These are phyloP conservation scores for Apiospora rasikravindrae DNA, from an alignment of 2,329 filamentous ascomycete genomes.

Conservation along the genomic window DNA sequence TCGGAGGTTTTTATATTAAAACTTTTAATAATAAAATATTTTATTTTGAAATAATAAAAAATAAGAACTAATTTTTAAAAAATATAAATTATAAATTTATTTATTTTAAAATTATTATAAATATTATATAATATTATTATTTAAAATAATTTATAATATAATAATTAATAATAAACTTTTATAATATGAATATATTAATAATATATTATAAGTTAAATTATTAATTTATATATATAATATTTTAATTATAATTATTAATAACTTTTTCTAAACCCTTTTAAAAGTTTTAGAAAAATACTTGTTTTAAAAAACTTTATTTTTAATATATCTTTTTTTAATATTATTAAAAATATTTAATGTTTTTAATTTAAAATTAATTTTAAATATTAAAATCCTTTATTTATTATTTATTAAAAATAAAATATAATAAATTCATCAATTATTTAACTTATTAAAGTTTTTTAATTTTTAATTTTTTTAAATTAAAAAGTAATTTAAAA, in stretches of 20 bases:
- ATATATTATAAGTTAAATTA: not conserved
- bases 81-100: not conserved
- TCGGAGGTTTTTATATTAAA: no score
- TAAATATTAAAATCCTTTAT: not conserved
- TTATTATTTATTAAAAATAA: not conserved
- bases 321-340: not conserved
- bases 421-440: not conserved
- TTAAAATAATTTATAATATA: no score
- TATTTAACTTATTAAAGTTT: no score
- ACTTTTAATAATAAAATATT: not conserved
- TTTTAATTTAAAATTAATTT: not conserved
- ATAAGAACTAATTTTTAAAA: fast-evolving
- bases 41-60: not conserved
- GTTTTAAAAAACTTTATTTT: not conserved
- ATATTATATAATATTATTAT: not conserved
- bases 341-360: not conserved
- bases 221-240: not conserved
- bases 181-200: no score
- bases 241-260: not conserved
- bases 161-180: no score
- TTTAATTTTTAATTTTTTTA: no score
- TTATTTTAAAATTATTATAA: not conserved
- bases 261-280: not conserved
- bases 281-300: not conserved
- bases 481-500: not conserved